phyloP scores from a whole-genome alignment of 352 stramenopile genomes.

The Phytophthora hibernalis region DNA sequence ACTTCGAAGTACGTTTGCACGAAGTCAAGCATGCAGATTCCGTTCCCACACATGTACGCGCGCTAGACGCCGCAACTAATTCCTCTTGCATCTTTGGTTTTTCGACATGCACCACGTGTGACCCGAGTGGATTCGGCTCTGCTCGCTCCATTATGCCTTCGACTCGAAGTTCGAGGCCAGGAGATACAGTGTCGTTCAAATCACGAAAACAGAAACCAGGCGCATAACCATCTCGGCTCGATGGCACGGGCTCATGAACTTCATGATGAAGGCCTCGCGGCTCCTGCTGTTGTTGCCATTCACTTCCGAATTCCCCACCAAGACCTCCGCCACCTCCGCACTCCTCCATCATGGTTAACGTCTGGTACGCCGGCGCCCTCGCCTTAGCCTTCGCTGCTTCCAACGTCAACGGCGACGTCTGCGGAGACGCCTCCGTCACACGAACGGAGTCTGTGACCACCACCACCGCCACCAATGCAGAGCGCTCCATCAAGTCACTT shows the following conservation, averaged over 20 bases:
- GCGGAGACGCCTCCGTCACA: slow-evolving; percentile 43
- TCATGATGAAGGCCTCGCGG: slow-evolving; percentile 15
- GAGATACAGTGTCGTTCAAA: slow-evolving; percentile 24
- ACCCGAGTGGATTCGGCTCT: slow-evolving; percentile 14
- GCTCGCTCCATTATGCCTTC: slow-evolving; percentile 24
- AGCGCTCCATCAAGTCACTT: slow-evolving; percentile 32
- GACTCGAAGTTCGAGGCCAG: too few species aligned
- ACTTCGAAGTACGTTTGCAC: neutral
- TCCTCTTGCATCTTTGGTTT: slow-evolving; percentile 22
- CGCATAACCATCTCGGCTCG: too few species aligned
- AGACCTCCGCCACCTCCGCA: neutral
- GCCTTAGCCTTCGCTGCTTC: slow-evolving; percentile 29
- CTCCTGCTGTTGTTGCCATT: slow-evolving; percentile 14
- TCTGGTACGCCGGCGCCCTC: slow-evolving; percentile 42
- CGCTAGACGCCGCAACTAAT: neutral
- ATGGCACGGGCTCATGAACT: neutral
- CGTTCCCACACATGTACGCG: neutral
- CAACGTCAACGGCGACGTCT: slow-evolving; percentile 36
- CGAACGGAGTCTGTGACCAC: slow-evolving; percentile 1
- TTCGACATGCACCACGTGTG: neutral
- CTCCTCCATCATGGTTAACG: slow-evolving; percentile 50
- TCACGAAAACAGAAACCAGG: neutral
- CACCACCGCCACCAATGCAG: slow-evolving; percentile 1
- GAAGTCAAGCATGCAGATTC: neutral
- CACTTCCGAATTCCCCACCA: slow-evolving; percentile 34